Conservation (phyloP, 768 basidiomycete species). For the Russula earlei region DNA sequence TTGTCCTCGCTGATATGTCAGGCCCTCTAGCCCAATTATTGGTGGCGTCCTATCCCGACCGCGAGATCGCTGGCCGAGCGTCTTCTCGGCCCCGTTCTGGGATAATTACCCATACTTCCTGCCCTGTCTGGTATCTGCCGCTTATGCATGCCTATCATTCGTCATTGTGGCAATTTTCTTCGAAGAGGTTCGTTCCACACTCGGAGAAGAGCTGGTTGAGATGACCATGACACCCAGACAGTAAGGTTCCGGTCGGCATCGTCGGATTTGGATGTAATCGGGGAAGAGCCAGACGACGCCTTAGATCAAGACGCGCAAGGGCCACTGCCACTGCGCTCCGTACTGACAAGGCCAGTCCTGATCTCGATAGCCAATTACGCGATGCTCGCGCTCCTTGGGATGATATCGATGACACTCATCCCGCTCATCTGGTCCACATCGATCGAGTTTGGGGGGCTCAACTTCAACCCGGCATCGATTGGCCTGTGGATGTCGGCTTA, state of each 20-base stretch:
- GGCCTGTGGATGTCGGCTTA: slow-evolving; percentile 26
- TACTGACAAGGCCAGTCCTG: slow-evolving; percentile 29
- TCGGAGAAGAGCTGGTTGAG: too few species aligned
- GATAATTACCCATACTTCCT: slow-evolving; percentile 22
- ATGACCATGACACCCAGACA: neutral
- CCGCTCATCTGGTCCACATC: slow-evolving; percentile 40
- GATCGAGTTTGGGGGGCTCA: slow-evolving; percentile 32
- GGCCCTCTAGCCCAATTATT: slow-evolving; percentile 19
- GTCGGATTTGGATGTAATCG: too few species aligned
- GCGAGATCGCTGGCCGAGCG: slow-evolving; percentile 16
- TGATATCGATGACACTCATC: slow-evolving; percentile 29
- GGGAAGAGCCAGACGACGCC: too few species aligned
- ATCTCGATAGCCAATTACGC: slow-evolving; percentile 37
- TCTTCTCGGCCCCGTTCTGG: slow-evolving; percentile 21
- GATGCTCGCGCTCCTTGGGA: slow-evolving; percentile 35
- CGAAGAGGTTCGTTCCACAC: neutral
- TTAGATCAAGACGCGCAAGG: neutral
- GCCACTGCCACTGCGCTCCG: slow-evolving; percentile 28
- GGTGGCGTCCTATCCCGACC: slow-evolving; percentile 22
- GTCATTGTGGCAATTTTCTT: neutral
- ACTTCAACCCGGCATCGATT: slow-evolving; percentile 18
- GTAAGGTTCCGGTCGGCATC: neutral
- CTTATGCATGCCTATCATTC: neutral
- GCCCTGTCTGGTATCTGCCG: slow-evolving; percentile 12
- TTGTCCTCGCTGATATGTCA: neutral